Conservation (phyloP, 192 early-diverging fungal genomes). For the Coemansia sp. region DNA sequence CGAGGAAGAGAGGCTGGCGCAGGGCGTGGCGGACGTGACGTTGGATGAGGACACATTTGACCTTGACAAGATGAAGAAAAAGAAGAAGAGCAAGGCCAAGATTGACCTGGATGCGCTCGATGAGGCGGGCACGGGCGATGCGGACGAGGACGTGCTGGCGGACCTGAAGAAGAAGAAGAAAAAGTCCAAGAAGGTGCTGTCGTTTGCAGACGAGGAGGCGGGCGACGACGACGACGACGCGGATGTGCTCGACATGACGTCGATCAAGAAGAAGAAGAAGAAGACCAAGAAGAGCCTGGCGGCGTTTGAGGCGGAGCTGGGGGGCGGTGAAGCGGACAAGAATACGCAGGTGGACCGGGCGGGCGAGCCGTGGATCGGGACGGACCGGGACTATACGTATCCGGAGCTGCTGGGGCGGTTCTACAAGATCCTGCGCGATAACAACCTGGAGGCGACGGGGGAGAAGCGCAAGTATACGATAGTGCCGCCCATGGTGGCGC, state of each 20-base stretch:
- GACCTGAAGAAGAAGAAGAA: constrained; percentile 38
- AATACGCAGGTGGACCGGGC: constrained; percentile 38
- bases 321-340: constrained; percentile 52
- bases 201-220: constrained; percentile 33
- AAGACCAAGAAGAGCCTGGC: constrained; percentile 74
- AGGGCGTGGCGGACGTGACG: too few species aligned
- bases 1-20: constrained; percentile 29
- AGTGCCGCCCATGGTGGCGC: constrained; percentile 80
- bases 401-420: constrained; percentile 84
- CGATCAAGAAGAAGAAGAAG: constrained; percentile 57
- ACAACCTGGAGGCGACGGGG: constrained; percentile 88
- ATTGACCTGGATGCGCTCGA: constrained; percentile 13
- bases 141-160: constrained; percentile 13
- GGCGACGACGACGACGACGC: constrained; percentile 26
- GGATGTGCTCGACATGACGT: constrained; percentile 26
- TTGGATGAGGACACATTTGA: too few species aligned
- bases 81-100: constrained; percentile 13
- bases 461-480: constrained; percentile 94
- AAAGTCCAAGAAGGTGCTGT: constrained; percentile 45
- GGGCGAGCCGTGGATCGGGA: constrained; percentile 78
- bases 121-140: constrained; percentile 3
- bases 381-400: constrained; percentile 93
- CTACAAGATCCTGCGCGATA: constrained; percentile 83
- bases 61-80: too few species aligned
- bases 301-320: constrained; percentile 77